These are phyloP conservation scores for Tylopilus sp. DNA, from an alignment of 768 basidiomycete genomes.

Conservation along the genomic window DNA sequence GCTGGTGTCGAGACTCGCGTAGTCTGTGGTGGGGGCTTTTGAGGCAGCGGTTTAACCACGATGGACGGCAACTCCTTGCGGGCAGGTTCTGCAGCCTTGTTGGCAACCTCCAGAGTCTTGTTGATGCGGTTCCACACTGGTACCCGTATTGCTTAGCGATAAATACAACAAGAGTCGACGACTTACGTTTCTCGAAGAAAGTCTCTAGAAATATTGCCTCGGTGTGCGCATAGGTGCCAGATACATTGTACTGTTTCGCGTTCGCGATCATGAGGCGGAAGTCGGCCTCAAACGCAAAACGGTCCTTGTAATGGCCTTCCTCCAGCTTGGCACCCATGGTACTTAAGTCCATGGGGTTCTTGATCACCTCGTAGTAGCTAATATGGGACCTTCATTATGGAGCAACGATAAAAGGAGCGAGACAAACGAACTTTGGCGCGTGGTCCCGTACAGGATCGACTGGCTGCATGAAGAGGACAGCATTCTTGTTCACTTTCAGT, in stretches of 20 bases:
- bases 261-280: slow-evolving; percentile 87
- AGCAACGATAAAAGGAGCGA: not conserved
- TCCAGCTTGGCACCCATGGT: slow-evolving; percentile 86
- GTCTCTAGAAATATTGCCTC: slow-evolving; percentile 73
- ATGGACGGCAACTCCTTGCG: slow-evolving; percentile 26
- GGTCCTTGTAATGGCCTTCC: slow-evolving; percentile 80
- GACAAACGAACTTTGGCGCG: slow-evolving; percentile 71
- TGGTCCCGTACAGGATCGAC: slow-evolving; percentile 95
- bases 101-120: slow-evolving; percentile 72
- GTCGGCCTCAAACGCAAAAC: slow-evolving; percentile 81
- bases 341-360: slow-evolving; percentile 91
- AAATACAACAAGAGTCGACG: not conserved
- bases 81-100: slow-evolving; percentile 38
- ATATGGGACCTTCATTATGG: not conserved
- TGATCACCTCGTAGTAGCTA: slow-evolving; percentile 89
- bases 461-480: slow-evolving; percentile 74
- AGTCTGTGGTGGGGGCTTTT: slow-evolving; percentile 15
- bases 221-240: slow-evolving; percentile 67
- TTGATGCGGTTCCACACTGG: slow-evolving; percentile 86
- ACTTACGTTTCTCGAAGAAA: slow-evolving; percentile 84
- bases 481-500: slow-evolving; percentile 68
- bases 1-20: slow-evolving; percentile 5
- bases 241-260: slow-evolving; percentile 79
- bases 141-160: slow-evolving; percentile 4
- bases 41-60: slow-evolving; percentile 21